Conservation (phyloP, 2,329 filamentous ascomycete species). For the Mycocentrospora acerina region DNA sequence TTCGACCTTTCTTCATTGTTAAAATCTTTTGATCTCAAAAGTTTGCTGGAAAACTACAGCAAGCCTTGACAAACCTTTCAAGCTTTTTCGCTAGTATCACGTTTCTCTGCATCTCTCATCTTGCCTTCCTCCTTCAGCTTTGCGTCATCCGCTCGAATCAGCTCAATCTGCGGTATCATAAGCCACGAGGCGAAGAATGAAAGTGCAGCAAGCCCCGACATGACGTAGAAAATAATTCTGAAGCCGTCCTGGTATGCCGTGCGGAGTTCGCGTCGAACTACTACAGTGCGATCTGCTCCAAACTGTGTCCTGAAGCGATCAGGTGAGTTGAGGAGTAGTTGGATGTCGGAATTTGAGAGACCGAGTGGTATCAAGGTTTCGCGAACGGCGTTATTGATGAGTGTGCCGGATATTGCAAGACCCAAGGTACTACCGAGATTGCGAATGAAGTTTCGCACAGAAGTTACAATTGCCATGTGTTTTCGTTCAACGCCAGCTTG, state of each 20-base stretch:
- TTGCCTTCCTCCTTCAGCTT: constrained; percentile 21
- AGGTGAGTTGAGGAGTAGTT: constrained; percentile 17
- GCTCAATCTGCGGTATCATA: constrained; percentile 20
- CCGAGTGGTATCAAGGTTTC: constrained; percentile 8
- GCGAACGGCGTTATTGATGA: constrained; percentile 32
- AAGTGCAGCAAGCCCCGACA: constrained; percentile 15
- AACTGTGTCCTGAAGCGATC: constrained; percentile 7
- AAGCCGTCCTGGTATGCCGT: constrained; percentile 19
- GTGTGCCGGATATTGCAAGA: constrained; percentile 50
- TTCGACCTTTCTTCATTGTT: no score
- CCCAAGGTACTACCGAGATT: constrained; percentile 61
- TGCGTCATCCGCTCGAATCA: constrained; percentile 17
- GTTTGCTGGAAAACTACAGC: no score
- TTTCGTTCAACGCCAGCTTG: constrained; percentile 55
- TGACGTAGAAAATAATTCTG: constrained; percentile 18
- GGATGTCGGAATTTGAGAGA: constrained; percentile 11
- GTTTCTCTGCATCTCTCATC: constrained; percentile 11
- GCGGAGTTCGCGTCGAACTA: constrained; percentile 7
- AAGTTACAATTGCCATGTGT: constrained; percentile 64
- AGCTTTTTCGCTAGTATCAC: no score
- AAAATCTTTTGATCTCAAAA: no score
- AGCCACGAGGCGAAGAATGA: constrained; percentile 19
- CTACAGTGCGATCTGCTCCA: constrained; percentile 9
- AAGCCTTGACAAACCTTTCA: no score
- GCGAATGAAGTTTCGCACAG: constrained; percentile 64